Base-by-base conservation (phyloP, 495 filamentous ascomycete genomes). In the Trichoderma parareesei region DNA sequence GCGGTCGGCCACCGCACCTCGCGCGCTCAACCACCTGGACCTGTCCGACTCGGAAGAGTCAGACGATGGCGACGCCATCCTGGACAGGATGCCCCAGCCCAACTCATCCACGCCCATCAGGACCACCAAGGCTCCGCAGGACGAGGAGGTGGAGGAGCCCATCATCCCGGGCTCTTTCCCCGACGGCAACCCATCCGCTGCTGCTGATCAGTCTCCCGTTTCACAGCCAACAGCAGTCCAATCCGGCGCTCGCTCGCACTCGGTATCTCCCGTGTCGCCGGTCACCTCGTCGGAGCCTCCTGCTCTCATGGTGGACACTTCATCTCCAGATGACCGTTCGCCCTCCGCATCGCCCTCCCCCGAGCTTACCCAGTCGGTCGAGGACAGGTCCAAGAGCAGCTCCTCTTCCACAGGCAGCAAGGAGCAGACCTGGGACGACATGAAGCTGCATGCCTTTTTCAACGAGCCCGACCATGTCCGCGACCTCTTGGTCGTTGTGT, bases 381-480 rank as follows among this genome's bases (percentile, higher is more conserved):
- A 76, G 37, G 72, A 73, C 16, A 37, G 53, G 16, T 57, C 53
- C 27, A 57, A 57, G 53, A 57, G 53, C 53, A 46, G 38, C 42
- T 43, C 61, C 38, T 63, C 61, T n/a, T 77, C 81, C 35, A 76
- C 79, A 13, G 74, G 53, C 7, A 57, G 80, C 33, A 71, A 74
- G 16, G 71, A 71, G 61, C 75, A 80, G 14, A 81, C 88, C 0
- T 98, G 94, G 94, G 92, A 88, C 68, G 94, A 97, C 73, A 81
- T 87, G 66, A 88, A 84, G 68, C 81, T 98, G 43, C 84, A 91
- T 59, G 87, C 90, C 20, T 98, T 96, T 76, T 87, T 98, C 68
- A 93, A 98, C 67, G 92, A 94, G 69, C 89, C 89, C 53, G 88
- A 84, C n/a, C 92, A 97, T 66, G 90, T 98, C 68, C 85, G 90